phyloP scores from a whole-genome alignment of 768 basidiomycete genomes.

The Tulasnella sp. region DNA sequence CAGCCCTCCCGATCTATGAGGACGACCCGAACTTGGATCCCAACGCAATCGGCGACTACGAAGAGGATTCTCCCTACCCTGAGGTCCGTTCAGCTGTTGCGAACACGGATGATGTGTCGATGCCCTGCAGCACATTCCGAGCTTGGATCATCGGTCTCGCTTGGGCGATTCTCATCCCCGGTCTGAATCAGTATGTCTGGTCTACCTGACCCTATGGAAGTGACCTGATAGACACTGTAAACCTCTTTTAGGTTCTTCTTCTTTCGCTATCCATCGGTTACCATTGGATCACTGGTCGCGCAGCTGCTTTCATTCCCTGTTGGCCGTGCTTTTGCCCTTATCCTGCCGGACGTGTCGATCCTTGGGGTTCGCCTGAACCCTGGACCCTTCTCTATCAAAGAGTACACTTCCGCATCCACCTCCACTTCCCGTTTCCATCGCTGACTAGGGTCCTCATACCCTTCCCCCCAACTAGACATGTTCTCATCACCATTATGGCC shows the following conservation, averaged over 20 bases:
- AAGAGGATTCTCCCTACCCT: conserved; percentile 57
- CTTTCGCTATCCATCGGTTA: conserved; percentile 61
- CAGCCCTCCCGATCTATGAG: too few species aligned
- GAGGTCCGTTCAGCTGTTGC: conserved; percentile 83
- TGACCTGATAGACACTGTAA: not conserved
- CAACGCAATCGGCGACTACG: not conserved
- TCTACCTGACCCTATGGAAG: too few species aligned
- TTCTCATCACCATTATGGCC: conserved; percentile 43
- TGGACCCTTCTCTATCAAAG: conserved; percentile 66
- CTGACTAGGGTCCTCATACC: not conserved
- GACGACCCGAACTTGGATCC: conserved; percentile 17
- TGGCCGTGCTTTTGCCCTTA: conserved; percentile 40
- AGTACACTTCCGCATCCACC: conserved; percentile 26
- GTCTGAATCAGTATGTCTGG: conserved; percentile 16
- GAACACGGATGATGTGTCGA: conserved; percentile 64
- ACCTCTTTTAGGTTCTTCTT: conserved; percentile 48
- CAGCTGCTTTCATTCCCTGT: conserved; percentile 62
- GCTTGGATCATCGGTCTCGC: conserved; percentile 63
- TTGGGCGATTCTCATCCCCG: conserved; percentile 55
- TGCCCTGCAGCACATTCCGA: conserved; percentile 72
- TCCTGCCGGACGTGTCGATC: conserved; percentile 44
- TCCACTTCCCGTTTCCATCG: not conserved
- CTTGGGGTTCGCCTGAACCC: conserved; percentile 58
- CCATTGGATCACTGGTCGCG: conserved; percentile 52
- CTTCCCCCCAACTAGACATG: conserved; percentile 31